Evolutionary conservation across 2,329 filamentous ascomycete species (phyloP), one percentile per base, ranked within the genome.

Genomic region (Neopestalotiopsis rosae): DNA sequence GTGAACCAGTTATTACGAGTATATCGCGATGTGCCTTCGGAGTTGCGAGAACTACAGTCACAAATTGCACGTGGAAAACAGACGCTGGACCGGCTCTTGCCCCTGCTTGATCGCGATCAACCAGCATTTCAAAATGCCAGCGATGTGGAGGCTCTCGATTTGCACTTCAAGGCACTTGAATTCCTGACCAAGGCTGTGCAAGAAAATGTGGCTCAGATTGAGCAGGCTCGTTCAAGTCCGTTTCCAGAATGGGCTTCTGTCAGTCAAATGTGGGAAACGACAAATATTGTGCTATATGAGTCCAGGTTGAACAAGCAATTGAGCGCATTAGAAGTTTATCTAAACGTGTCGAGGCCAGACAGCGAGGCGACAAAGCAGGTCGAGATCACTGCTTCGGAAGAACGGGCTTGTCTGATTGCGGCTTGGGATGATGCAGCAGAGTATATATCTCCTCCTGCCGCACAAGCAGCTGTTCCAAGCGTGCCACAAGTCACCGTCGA

Each of bases 1-100:
- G 34, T 71, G 17, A 71, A 71, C 34, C 69, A 66, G 20, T 57
- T 71, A 6, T 30, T 71, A 24, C 67, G 69, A 52, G 40, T 58
- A 32, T 69, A 66, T 45, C 61, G 56, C 28, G 69, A 69, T n/a
- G 52, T 66, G 17, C 67, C 67, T 1, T 14, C 40, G 20, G 59
- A 69, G 56, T n/a, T 71, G 30, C 61, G 65, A 30, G 30, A 62
- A 20, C 59, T 71, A 17, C 64, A 66, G 17, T n/a, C 65, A 24
- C 67, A 69, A 5, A 13, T 57, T 14, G 62, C 57, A 32, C 38
- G 61, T 3, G 38, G 40, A 56, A 71, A 69, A 45, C 68, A 67
- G 40, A 56, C 52, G 6, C 57, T 71, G 20, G 68, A 71, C 32
- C 59, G 40, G 24, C 45, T 71, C 2, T 59, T 71, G 5, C 38